These are phyloP conservation scores for Sesbania bispinosa DNA, from an alignment of 306 rosid genomes.

Conservation along the genomic window DNA sequence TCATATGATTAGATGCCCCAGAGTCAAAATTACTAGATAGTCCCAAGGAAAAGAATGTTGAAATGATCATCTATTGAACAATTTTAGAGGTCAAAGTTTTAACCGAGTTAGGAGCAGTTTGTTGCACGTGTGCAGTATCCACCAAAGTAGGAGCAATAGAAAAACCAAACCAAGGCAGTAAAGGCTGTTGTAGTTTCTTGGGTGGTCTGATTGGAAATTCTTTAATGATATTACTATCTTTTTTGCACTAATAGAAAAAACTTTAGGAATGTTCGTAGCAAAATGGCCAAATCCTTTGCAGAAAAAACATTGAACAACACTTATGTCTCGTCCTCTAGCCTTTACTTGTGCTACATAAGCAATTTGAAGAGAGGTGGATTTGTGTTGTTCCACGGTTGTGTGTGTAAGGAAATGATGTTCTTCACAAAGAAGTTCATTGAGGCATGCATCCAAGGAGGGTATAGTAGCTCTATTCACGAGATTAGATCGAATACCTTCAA, in stretches of 20 bases:
- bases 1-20: neutral
- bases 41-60: neutral
- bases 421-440: neutral
- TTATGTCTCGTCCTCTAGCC: neutral
- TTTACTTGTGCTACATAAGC: neutral
- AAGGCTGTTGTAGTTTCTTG: neutral
- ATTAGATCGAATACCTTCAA: neutral
- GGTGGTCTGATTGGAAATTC: neutral
- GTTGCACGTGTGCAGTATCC: neutral
- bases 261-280: neutral
- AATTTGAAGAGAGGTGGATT: neutral
- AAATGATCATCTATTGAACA: neutral
- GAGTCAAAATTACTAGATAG: neutral
- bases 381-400: neutral
- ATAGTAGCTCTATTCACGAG: neutral
- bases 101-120: neutral
- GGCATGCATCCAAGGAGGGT: neutral
- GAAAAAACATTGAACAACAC: neutral
- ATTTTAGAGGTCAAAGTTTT: neutral
- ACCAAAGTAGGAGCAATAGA: neutral
- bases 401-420: neutral
- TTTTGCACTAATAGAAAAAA: neutral
- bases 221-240: neutral
- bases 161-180: neutral
- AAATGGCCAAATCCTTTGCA: neutral